Base-by-base conservation (phyloP, 2,329 filamentous ascomycete genomes). In the Fusarium sp. region DNA sequence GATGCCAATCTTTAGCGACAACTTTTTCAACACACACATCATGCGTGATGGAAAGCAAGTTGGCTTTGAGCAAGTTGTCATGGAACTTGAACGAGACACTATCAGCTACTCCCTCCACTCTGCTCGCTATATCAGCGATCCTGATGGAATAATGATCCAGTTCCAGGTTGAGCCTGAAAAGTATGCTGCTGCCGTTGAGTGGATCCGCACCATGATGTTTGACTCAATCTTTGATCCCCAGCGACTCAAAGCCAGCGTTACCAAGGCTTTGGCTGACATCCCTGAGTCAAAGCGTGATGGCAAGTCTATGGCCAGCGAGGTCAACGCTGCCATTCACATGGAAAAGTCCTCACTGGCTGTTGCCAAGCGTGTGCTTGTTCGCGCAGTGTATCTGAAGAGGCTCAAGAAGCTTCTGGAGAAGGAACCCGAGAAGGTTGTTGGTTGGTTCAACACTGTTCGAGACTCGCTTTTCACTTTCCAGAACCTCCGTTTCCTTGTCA, bases 11-110 rank as follows among this genome's bases (percentile, higher is more conserved):
- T 98, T 97, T 79, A 91, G 91, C 36, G 94, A 95, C 79, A 96
- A 96, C 79, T 98, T 98, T 85, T 99, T 98, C 87, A 96, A 94
- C 80, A 94, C 95, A 0, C 96, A 96, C 6, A 92, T 99, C 68
- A 87, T 88, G 77, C 91, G 92, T 36, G 88, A 95, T 77, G 95
- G 94, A 48, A 87, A 94, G 80, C 89, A 89, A 30, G 85, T 99
- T 36, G 91, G 93, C 54, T 99, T 98, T 77, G 96, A 98, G 81
- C 90, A 98, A 71, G 94, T 98, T 7, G 95, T 98, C 50, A 94
- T 94, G 80, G 91, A 95, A 79, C 88, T 99, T 8, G 96, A 99
- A 82, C 90, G 92, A 79, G 95, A 98, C 77, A 98, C 96, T 0
- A 91, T 98, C 66, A 92, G 91, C 74, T 98, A 98, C 81, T 86